Base-by-base conservation (phyloP, 2,329 filamentous ascomycete genomes). In the Sclerotinia glacialis region DNA sequence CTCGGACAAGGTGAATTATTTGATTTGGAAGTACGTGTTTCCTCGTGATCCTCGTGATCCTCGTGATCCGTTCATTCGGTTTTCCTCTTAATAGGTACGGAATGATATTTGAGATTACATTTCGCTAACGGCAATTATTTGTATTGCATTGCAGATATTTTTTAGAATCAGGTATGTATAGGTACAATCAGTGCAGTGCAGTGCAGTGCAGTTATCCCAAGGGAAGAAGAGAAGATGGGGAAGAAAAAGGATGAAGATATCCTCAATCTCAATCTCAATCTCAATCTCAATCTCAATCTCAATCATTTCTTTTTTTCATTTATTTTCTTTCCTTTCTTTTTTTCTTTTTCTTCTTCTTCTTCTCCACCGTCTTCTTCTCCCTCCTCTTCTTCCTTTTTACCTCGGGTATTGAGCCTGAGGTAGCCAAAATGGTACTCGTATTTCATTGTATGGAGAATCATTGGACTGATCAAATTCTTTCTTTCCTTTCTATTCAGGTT, bases 1-100 rank as follows among this genome's bases (percentile, higher is more conserved):
- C 82, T 87, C 85, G 72, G 83, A 89, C 78, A 83, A 85, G 81
- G 81, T 89, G 82, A 89, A 89, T 81, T 89, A 86, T 82, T 83
- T 89, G 78, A 83, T 89, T 77, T 89, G 86, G 86, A 87, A 85
- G 86, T 89, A 82, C 78, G 86, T 76, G 69, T 73, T 71, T 72
- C 67, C 71, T 72, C 71, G 70, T 75, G 72, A 73, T 74, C 72
- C 70, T n/a, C n/a, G n/a, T n/a, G n/a, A n/a, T 72, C 67, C 71
- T 72, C 71, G 70, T 75, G 72, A 73, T 74, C 72, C 70, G 67
- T 71, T 65, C 63, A 55, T 66, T 72, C 67, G 66, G 68, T 37
- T 23, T 21, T 40, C 16, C 23, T 58, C 54, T 46, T 28, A 18
- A 18, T 11, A 50, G 71, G 70, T 71, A 71, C 71, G 62, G 68